A percentile compares a stretch with the other conserved stretches of the same genome.
Conservation (phyloP, 345 rosid species). For the Combretum micranthum region DNA sequence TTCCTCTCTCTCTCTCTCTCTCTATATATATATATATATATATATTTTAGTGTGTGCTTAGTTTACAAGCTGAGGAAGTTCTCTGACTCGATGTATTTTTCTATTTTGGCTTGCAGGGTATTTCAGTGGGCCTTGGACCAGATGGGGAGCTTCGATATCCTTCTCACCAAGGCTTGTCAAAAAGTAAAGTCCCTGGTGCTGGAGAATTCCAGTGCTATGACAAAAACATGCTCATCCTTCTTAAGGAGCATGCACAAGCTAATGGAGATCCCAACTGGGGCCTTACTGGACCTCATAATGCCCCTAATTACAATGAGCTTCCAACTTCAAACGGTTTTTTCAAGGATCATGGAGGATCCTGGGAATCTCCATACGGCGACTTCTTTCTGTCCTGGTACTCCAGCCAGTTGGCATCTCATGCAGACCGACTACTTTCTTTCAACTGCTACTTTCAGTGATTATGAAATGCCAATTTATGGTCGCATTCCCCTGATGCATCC, state of each 20-base stretch:
- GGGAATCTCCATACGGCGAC: constrained; percentile 78
- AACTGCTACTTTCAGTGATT: constrained; percentile 34
- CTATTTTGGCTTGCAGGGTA: constrained; percentile 44
- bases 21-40: too few species aligned
- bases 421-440: constrained; percentile 63
- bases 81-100: background rate
- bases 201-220: constrained; percentile 96
- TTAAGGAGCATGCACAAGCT: constrained; percentile 64
- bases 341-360: constrained; percentile 69
- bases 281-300: constrained; percentile 88
- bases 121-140: constrained; percentile 83
- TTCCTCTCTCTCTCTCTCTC: background rate
- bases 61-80: background rate
- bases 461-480: constrained; percentile 36
- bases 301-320: constrained; percentile 45
- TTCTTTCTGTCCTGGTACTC: constrained; percentile 94
- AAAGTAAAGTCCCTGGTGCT: constrained; percentile 33
- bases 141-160: constrained; percentile 86
- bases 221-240: constrained; percentile 60
- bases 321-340: constrained; percentile 52
- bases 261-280: constrained; percentile 83
- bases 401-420: constrained; percentile 57
- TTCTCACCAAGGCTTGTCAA: constrained; percentile 31
- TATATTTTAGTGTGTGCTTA: background rate
- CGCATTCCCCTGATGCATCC: constrained; percentile 64